Conservation (phyloP, 768 basidiomycete genomes). For the Royoungia palumana region DNA sequence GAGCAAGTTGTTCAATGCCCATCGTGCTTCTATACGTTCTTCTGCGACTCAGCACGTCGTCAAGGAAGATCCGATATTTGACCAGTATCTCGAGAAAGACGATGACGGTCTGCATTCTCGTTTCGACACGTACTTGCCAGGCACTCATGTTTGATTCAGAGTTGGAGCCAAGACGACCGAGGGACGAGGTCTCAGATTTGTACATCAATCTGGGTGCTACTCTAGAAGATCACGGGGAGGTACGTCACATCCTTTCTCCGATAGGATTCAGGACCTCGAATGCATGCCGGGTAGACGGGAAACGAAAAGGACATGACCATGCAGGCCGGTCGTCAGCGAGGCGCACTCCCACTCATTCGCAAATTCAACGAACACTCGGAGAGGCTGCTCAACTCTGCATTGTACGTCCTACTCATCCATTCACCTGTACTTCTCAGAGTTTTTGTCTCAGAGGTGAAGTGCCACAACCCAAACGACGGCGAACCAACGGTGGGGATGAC, state of each 20-base stretch:
- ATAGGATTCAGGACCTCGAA: not conserved
- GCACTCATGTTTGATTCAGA: conserved; percentile 38
- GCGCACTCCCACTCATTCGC: conserved; percentile 87
- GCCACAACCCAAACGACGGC: conserved; percentile 58
- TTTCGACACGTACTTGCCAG: not conserved
- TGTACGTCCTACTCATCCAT: conserved; percentile 43
- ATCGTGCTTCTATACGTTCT: conserved; percentile 89
- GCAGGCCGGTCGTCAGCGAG: conserved; percentile 88
- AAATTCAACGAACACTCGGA: conserved; percentile 99
- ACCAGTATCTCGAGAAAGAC: conserved; percentile 92
- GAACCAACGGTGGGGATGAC: conserved; percentile 41
- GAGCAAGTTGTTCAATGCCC: conserved; percentile 91
- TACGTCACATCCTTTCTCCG: conserved; percentile 26
- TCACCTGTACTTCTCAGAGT: not conserved
- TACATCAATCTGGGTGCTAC: conserved; percentile 88
- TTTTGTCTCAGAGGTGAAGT: conserved; percentile 46
- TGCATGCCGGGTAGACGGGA: conserved; percentile 55
- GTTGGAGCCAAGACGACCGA: conserved; percentile 70
- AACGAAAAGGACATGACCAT: conserved; percentile 91
- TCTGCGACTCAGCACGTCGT: conserved; percentile 81
- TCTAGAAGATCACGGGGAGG: conserved; percentile 86
- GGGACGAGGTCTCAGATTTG: conserved; percentile 64
- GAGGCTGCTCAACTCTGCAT: conserved; percentile 73
- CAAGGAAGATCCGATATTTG: conserved; percentile 90
- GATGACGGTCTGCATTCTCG: conserved; percentile 71